A percentile compares a stretch with the other conserved stretches of the same genome.
These are phyloP conservation scores for Areca catechu DNA, from an alignment of 176 grass and related monocot species.

Conservation along the genomic window DNA sequence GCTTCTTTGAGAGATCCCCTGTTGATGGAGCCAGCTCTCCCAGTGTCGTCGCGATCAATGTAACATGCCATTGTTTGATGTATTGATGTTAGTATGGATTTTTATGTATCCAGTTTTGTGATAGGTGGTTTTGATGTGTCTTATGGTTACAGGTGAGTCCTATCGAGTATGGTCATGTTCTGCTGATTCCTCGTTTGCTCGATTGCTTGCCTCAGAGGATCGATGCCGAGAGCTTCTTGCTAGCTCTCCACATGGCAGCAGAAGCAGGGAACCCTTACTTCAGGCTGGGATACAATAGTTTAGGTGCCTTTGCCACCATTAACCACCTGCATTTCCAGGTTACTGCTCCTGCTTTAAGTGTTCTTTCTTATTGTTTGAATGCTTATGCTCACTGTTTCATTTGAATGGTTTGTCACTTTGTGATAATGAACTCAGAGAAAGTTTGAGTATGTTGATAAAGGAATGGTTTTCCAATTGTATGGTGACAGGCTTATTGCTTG, in stretches of 20 bases:
- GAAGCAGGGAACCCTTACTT: slow-evolving; percentile 10
- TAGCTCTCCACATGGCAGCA: neutral
- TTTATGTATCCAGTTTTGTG: neutral
- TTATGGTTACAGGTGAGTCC: neutral
- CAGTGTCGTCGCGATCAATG: slow-evolving; percentile 60
- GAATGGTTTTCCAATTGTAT: neutral
- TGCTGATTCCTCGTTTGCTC: neutral
- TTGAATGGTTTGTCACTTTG: no score
- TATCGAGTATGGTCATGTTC: neutral
- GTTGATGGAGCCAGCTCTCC: slow-evolving; percentile 24
- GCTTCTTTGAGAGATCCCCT: slow-evolving; percentile 24
- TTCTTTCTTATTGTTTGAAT: neutral
- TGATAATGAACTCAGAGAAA: neutral
- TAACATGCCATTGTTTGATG: slow-evolving; percentile 1
- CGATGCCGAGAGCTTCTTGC: neutral
- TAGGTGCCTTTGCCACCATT: slow-evolving; percentile 5
- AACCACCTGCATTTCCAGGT: slow-evolving; percentile 11
- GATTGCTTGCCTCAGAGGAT: slow-evolving; percentile 14
- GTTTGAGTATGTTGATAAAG: neutral
- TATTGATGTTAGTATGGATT: neutral
- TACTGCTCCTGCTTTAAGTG: neutral
- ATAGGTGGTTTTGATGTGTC: neutral
- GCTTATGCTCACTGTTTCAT: neutral
- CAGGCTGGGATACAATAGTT: slow-evolving; percentile 2
- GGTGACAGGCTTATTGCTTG: slow-evolving; percentile 1